phyloP scores from a whole-genome alignment of 2,329 filamentous ascomycete genomes.

The Trichoderma sp. region DNA sequence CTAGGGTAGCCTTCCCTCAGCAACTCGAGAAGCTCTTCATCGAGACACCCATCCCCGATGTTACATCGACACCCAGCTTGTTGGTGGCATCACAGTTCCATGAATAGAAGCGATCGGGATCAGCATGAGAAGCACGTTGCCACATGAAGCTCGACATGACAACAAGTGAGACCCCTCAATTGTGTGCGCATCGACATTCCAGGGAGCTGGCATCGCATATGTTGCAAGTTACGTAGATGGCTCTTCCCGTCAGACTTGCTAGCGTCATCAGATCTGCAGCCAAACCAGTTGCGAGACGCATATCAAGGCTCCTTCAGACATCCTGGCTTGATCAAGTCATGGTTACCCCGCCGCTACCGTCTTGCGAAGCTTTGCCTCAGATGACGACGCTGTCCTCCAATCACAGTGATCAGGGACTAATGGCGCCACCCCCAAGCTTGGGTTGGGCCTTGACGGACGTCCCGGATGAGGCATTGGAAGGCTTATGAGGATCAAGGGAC shows the following conservation, averaged over 20 bases:
- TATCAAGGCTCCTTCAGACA: background rate
- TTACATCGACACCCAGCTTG: slow-evolving; percentile 21
- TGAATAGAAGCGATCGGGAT: background rate
- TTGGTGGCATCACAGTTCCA: background rate
- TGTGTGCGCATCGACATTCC: slow-evolving; percentile 18
- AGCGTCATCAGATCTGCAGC: slow-evolving; percentile 25
- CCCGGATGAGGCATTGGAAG: background rate
- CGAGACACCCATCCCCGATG: background rate
- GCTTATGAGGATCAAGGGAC: too few relatives aligned
- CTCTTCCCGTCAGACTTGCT: slow-evolving; percentile 16
- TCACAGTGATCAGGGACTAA: slow-evolving; percentile 14
- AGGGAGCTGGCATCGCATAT: slow-evolving; percentile 2
- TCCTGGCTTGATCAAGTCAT: background rate
- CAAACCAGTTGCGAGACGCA: slow-evolving; percentile 13
- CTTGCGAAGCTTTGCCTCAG: slow-evolving; percentile 23
- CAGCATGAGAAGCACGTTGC: background rate
- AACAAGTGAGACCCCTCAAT: slow-evolving; percentile 13
- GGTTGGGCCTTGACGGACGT: slow-evolving; percentile 8
- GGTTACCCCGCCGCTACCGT: slow-evolving; percentile 24
- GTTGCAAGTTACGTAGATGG: background rate
- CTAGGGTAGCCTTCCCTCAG: too few relatives aligned
- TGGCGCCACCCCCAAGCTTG: slow-evolving; percentile 15
- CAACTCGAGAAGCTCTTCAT: too few relatives aligned
- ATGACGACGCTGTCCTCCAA: slow-evolving; percentile 22
- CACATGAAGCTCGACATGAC: background rate